These are phyloP conservation scores for Phytopythium aichiense DNA, from an alignment of 352 stramenopile genomes.

Conservation along the genomic window DNA sequence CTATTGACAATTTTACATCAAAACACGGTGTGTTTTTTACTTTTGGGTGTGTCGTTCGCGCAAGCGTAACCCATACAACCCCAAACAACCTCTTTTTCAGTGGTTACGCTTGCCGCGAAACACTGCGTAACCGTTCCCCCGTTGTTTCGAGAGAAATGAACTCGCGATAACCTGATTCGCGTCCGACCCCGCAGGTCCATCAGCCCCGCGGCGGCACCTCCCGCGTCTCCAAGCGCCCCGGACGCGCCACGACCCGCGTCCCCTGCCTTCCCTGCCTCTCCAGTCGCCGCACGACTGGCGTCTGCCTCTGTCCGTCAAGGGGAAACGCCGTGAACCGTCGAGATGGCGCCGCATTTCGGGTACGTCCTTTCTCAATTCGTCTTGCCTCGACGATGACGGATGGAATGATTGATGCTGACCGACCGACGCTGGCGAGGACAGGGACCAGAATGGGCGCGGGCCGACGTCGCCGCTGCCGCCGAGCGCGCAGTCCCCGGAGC, in stretches of 20 bases:
- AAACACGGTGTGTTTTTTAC: no score
- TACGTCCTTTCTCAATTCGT: constrained; percentile 13
- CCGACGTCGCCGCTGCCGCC: not conserved
- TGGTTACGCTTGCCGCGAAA: not conserved
- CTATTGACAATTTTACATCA: no score
- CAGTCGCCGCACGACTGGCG: not conserved
- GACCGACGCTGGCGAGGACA: not conserved
- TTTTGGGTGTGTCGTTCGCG: no score
- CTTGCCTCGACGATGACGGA: not conserved
- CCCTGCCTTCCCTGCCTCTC: no score
- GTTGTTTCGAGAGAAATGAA: not conserved
- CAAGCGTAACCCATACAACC: constrained; percentile 1
- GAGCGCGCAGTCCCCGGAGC: constrained; percentile 2
- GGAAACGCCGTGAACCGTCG: not conserved
- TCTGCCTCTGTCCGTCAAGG: not conserved
- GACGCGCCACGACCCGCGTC: not conserved
- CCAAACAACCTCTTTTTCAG: not conserved
- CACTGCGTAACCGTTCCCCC: not conserved
- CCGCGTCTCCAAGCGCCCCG: not conserved
- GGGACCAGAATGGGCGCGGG: not conserved
- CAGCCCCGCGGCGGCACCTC: not conserved
- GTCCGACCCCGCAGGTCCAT: not conserved
- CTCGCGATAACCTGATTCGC: constrained; percentile 1
- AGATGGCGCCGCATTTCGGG: constrained; percentile 44
- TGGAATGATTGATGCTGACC: not conserved